These are phyloP conservation scores for Anisodus acutangulus DNA, from an alignment of 257 asterid genomes.

Conservation along the genomic window DNA sequence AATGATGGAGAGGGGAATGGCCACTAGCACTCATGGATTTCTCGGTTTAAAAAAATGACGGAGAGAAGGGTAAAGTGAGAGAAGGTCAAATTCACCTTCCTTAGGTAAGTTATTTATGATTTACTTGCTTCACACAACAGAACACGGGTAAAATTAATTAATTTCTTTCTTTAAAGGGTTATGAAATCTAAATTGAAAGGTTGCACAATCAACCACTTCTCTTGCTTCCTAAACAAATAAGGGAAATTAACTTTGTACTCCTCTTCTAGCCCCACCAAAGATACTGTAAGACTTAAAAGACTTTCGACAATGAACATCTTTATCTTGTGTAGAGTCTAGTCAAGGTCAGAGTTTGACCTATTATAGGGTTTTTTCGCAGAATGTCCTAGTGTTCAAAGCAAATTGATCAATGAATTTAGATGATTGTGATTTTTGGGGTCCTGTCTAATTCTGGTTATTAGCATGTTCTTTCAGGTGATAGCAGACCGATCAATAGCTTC, in stretches of 20 bases:
- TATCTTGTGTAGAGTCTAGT: not conserved
- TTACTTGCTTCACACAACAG: not conserved
- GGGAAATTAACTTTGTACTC: not conserved
- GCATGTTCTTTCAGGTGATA: too few species aligned
- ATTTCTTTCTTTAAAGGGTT: not conserved
- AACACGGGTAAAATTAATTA: not conserved
- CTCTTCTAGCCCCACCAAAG: slow-evolving; percentile 16
- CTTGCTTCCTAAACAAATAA: not conserved
- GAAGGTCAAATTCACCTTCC: not conserved
- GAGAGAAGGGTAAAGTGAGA: not conserved
- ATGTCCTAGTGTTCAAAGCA: not conserved
- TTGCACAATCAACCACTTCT: not conserved
- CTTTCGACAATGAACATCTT: slow-evolving; percentile 5
- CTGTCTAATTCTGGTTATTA: too few species aligned
- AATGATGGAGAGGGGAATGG: not conserved
- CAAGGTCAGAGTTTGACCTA: not conserved
- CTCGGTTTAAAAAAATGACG: not conserved
- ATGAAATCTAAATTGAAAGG: slow-evolving; percentile 1
- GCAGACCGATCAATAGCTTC: too few species aligned
- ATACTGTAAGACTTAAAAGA: not conserved
- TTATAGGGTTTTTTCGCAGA: not conserved
- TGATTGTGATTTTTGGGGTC: too few species aligned
- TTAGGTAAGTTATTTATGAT: not conserved
- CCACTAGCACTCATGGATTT: not conserved
- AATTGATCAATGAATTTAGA: not conserved